A percentile compares a stretch with the other conserved stretches of the same genome.
Evolutionary conservation across 2,329 filamentous ascomycete genomes (phyloP).

Genomic region (Ophiostoma tasmaniense): DNA sequence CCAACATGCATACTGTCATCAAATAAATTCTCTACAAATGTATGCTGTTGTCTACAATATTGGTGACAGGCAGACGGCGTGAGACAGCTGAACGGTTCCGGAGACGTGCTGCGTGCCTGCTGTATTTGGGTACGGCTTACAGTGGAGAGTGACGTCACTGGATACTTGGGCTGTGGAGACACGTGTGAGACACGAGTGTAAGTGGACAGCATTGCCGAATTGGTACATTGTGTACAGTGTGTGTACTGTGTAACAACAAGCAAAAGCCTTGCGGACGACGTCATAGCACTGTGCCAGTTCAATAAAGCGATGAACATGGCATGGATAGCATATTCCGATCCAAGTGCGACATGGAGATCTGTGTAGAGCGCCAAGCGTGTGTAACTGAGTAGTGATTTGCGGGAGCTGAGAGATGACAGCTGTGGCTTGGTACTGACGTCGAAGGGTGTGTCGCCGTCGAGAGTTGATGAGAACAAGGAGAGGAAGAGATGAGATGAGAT

Average conservation of each 20-base stretch:
- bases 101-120: not conserved
- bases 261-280: not conserved
- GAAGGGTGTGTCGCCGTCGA: not conserved
- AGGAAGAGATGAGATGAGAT: not conserved
- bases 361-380: not conserved
- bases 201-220: conserved; percentile 2
- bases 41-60: too few relatives aligned
- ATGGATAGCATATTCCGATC: not conserved
- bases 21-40: too few relatives aligned
- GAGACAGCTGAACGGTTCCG: not conserved
- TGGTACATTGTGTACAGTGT: not conserved
- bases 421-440: not conserved
- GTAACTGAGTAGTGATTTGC: not conserved
- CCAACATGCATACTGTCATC: too few relatives aligned
- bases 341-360: not conserved
- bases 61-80: not conserved
- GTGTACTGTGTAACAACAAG: not conserved
- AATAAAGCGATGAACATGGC: not conserved
- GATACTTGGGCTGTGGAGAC: not conserved
- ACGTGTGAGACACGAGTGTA: not conserved
- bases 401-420: not conserved
- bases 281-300: conserved; percentile 5
- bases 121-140: not conserved
- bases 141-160: conserved; percentile 1
- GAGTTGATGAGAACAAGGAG: not conserved